These are phyloP conservation scores for Stylosanthes scabra DNA, from an alignment of 331 rosid species.

Conservation along the genomic window DNA sequence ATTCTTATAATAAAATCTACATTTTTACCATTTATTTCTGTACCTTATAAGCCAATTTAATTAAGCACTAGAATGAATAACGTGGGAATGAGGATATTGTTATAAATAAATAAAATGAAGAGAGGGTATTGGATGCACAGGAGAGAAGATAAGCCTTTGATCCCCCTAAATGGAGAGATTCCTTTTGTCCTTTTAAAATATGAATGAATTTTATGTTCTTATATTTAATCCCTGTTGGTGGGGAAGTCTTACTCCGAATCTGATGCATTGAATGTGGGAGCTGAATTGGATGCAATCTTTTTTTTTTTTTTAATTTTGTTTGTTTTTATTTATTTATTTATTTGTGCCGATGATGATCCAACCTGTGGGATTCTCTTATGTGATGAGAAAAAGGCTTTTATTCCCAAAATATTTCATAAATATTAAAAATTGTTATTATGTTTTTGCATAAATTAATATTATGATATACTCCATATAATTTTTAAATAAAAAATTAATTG, in stretches of 20 bases:
- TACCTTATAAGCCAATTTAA: no score
- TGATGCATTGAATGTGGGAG: slow-evolving; percentile 70
- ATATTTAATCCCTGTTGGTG: slow-evolving; percentile 44
- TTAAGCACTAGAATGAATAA: slow-evolving; percentile 37
- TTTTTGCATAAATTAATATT: no score
- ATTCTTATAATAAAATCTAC: no score
- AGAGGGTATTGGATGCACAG: slow-evolving; percentile 66
- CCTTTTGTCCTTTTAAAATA: slow-evolving; percentile 41
- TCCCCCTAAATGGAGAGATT: slow-evolving; percentile 57
- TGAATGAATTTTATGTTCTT: slow-evolving; percentile 26
- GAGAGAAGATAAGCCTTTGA: slow-evolving; percentile 63
- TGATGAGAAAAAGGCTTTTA: no score
- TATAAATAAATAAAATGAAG: slow-evolving; percentile 46
- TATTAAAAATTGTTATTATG: no score
- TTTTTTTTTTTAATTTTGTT: background rate
- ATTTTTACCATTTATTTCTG: no score
- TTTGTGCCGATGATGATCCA: slow-evolving; percentile 30
- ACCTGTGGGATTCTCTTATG: slow-evolving; percentile 43
- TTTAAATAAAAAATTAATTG: no score
- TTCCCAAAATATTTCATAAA: no score
- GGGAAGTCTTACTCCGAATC: slow-evolving; percentile 62
- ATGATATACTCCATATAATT: no score
- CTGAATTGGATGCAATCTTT: slow-evolving; percentile 46
- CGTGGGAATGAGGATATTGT: slow-evolving; percentile 59
- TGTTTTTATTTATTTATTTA: no score